Evolutionary conservation across 164 flowering plant species (phyloP), one percentile per base, ranked within the genome.

Genomic region (Protea cynaroides): DNA sequence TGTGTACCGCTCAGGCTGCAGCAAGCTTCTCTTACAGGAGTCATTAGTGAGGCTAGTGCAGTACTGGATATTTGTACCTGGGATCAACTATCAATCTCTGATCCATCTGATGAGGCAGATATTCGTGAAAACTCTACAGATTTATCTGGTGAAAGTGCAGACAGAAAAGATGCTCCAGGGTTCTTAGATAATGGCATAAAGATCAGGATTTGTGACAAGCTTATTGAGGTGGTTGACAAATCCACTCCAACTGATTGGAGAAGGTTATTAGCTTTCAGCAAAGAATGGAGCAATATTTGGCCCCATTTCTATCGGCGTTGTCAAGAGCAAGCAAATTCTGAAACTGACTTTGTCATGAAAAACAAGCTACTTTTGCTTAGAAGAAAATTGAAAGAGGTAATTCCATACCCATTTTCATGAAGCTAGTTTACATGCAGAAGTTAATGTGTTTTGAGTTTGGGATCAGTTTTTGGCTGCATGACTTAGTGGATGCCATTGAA

Each of bases 161-260:
- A 72, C 17, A 63, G 58, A 56, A 25, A 62, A 40, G 78, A 68
- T 54, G 72, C 65, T 40, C 7, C 22, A 51, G 77, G 65, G 22
- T 56, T 40, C 25, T 49, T 72, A 43, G 86, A 74, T 55, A 79
- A 77, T 8, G 22, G 46, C 8, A 81, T 79, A 74, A 85, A 89
- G 97, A 58, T 69, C 22, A 77, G 79, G 63, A 82, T 88, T 62
- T 89, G 88, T 59, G 87, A 95, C 70, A 89, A 89, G 68, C 74
- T 95, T 36, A 92, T 95, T 68, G 94, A 74, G 24, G 87, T 88
- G 96, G 92, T 95, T 60, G 97, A 95, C 72, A 92, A 88, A 77
- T 94, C 96, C 37, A 80, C 80, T 13, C 83, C 97, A 25, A 76
- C 84, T 21, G 99, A 95, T 59, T 95, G 97, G 99, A 91, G 99